These are phyloP conservation scores for Dipteronia dyeriana DNA, from an alignment of 345 rosid species.

Conservation along the genomic window DNA sequence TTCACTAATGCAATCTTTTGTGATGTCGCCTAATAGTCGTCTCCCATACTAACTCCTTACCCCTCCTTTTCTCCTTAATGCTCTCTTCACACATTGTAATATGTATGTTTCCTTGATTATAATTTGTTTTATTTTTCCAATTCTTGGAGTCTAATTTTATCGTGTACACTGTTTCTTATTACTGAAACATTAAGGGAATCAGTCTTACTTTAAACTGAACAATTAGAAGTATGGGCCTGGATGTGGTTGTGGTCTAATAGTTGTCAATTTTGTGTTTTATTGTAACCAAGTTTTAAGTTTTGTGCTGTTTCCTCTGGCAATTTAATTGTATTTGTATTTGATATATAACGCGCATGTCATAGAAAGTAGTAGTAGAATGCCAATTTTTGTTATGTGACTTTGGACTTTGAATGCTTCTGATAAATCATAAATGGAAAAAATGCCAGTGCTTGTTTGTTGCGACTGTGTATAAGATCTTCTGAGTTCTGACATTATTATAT, in stretches of 20 bases:
- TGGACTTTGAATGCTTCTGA: neutral
- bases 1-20: neutral
- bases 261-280: too few species aligned
- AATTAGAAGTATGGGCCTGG: too few species aligned
- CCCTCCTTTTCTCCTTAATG: neutral
- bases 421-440: neutral
- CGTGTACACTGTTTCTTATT: too few species aligned
- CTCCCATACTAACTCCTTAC: neutral
- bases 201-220: too few species aligned
- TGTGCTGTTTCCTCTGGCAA: neutral
- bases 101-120: neutral
- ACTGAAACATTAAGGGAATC: too few species aligned
- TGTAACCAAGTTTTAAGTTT: too few species aligned
- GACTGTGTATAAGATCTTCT: neutral
- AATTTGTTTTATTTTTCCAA: too few species aligned
- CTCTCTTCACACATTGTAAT: neutral
- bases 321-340: too few species aligned
- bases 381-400: neutral
- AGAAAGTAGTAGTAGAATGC: neutral
- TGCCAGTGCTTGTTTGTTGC: neutral
- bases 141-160: too few species aligned
- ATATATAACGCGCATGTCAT: neutral
- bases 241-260: too few species aligned
- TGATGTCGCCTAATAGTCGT: neutral
- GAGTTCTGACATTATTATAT: neutral